phyloP scores from a whole-genome alignment of 2,329 filamentous ascomycete genomes.

The Arachnomyces sp. region DNA sequence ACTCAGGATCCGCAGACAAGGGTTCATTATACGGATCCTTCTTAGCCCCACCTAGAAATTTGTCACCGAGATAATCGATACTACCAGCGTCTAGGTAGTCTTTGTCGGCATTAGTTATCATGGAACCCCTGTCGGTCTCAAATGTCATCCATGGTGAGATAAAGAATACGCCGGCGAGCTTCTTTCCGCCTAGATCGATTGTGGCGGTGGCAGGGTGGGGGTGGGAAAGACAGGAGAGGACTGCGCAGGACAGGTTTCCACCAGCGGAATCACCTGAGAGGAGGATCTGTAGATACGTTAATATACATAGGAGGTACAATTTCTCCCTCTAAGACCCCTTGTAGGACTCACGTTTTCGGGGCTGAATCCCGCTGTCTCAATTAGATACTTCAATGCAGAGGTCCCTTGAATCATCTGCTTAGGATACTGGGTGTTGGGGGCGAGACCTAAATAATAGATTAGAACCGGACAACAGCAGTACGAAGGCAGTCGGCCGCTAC shows the following conservation, averaged over 20 bases:
- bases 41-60: too few relatives aligned
- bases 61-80: too few relatives aligned
- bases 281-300: constrained; percentile 10
- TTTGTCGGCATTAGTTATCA: constrained; percentile 17
- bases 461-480: constrained; percentile 34
- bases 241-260: constrained; percentile 13
- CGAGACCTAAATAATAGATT: constrained; percentile 44
- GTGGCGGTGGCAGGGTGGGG: constrained; percentile 40
- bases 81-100: too few relatives aligned
- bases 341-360: constrained; percentile 1
- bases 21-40: constrained; percentile 38
- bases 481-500: constrained; percentile 25
- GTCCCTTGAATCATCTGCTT: constrained; percentile 18
- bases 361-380: constrained; percentile 12
- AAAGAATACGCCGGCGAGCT: constrained; percentile 33
- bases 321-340: too few relatives aligned
- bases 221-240: constrained; percentile 25
- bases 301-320: too few relatives aligned
- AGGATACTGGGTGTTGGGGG: constrained; percentile 22
- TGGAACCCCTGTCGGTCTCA: constrained; percentile 19
- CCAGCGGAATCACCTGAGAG: constrained; percentile 19
- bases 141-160: constrained; percentile 47
- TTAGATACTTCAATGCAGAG: constrained; percentile 16
- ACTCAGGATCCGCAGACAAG: constrained; percentile 30
- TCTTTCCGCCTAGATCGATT: constrained; percentile 30